phyloP scores from a whole-genome alignment of 148 eudicot species.

The Oxyria digyna region DNA sequence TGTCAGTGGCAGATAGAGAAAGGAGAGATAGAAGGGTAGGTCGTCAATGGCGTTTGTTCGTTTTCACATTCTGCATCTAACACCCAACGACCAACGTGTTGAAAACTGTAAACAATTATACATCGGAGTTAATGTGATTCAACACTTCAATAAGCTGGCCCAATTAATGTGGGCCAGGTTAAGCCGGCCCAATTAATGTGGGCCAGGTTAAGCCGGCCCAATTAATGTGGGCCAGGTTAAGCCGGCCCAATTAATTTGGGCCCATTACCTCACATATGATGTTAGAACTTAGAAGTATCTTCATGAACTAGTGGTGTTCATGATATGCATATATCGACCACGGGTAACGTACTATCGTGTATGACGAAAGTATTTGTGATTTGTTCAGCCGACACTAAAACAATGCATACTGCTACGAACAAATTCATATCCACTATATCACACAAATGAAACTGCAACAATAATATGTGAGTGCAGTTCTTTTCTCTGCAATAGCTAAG shows the following conservation, averaged over 20 bases:
- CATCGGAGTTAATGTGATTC: not conserved
- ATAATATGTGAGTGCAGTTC: not conserved
- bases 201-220: too few relatives aligned
- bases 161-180: too few relatives aligned
- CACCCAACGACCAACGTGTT: not conserved
- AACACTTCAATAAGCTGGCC: not conserved
- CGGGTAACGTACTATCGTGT: too few relatives aligned
- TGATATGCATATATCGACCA: too few relatives aligned
- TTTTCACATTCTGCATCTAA: not conserved
- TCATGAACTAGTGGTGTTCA: too few relatives aligned
- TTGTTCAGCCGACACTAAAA: not conserved
- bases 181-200: too few relatives aligned
- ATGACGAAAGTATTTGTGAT: too few relatives aligned
- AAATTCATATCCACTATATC: not conserved
- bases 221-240: too few relatives aligned
- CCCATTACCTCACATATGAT: too few relatives aligned
- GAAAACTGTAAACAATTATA: not conserved
- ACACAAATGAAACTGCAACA: not conserved
- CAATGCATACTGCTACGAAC: not conserved
- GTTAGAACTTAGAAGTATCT: too few relatives aligned
- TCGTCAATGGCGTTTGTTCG: constrained; percentile 8
- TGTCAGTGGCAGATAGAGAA: constrained; percentile 3
- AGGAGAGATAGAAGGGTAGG: not conserved
- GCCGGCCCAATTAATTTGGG: too few relatives aligned
- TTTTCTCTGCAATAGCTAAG: not conserved